These are phyloP conservation scores for Jasminum sambac DNA, from an alignment of 257 asterid genomes.

Conservation along the genomic window DNA sequence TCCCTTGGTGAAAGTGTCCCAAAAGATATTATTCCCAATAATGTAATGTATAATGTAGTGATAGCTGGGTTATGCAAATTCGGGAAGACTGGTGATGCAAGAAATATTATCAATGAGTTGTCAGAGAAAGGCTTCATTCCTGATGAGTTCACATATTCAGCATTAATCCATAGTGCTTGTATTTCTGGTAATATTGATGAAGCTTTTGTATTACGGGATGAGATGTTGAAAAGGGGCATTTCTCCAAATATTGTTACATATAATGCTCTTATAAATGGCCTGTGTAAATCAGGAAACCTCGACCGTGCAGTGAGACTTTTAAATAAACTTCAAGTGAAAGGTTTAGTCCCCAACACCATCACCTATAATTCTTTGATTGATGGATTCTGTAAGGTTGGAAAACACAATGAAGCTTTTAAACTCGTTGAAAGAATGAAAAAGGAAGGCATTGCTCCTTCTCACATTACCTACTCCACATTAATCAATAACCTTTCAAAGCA, in stretches of 20 bases:
- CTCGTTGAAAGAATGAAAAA: conserved; percentile 63
- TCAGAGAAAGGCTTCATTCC: conserved; percentile 67
- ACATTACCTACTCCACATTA: conserved; percentile 48
- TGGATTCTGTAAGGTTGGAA: conserved; percentile 64
- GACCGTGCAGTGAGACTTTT: conserved; percentile 79
- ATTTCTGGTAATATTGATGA: conserved; percentile 64
- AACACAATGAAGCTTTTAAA: conserved; percentile 51
- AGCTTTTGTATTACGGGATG: conserved; percentile 83
- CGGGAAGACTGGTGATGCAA: conserved; percentile 75
- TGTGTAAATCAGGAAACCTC: conserved; percentile 76
- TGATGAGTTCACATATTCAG: conserved; percentile 79
- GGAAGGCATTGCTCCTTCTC: conserved; percentile 64
- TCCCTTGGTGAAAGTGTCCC: conserved; percentile 52
- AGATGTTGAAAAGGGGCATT: conserved; percentile 75
- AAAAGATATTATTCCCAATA: conserved; percentile 46
- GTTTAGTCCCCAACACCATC: conserved; percentile 56
- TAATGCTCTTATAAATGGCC: conserved; percentile 79
- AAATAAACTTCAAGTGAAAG: conserved; percentile 64
- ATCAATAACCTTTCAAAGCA: conserved; percentile 40
- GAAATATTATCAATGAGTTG: conserved; percentile 44
- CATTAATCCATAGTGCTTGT: conserved; percentile 66
- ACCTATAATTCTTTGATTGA: conserved; percentile 77
- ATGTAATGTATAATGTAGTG: conserved; percentile 65
- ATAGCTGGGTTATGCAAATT: conserved; percentile 75
- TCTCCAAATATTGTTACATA: conserved; percentile 71